Percentiles rank a stretch among this genome's conserved stretches.
These are phyloP conservation scores for Saksenaea oblongispora DNA, from an alignment of 371 early-diverging fungal species.

Conservation along the genomic window DNA sequence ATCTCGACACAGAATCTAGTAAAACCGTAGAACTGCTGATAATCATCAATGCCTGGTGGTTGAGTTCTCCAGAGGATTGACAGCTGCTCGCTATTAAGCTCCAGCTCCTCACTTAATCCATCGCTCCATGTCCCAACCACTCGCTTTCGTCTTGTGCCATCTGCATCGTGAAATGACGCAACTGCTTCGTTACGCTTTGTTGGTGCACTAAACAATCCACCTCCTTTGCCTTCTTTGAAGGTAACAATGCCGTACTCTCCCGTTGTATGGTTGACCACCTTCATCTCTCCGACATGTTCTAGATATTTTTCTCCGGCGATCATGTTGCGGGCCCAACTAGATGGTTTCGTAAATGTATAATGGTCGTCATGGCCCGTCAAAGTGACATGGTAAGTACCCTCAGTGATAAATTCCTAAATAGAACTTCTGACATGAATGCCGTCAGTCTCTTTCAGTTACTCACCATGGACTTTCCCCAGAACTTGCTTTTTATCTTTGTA, in stretches of 20 bases:
- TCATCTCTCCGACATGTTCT: constrained; percentile 80
- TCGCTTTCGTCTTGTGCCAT: constrained; percentile 50
- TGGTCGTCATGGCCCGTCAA: constrained; percentile 69
- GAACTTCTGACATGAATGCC: background rate
- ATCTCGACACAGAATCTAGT: constrained; percentile 82
- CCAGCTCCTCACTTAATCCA: constrained; percentile 50
- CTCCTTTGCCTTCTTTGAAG: constrained; percentile 62
- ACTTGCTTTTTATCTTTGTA: constrained; percentile 76
- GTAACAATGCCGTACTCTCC: constrained; percentile 64
- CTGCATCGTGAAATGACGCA: constrained; percentile 54
- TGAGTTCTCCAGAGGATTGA: constrained; percentile 82
- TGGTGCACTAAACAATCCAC: constrained; percentile 61
- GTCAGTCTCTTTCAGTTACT: background rate
- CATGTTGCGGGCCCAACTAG: constrained; percentile 84
- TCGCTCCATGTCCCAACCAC: constrained; percentile 69
- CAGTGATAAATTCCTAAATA: constrained; percentile 67
- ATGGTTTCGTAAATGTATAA: constrained; percentile 76
- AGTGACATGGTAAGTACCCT: constrained; percentile 71
- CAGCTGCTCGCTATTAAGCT: constrained; percentile 48
- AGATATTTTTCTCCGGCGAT: constrained; percentile 76
- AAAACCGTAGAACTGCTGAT: constrained; percentile 85
- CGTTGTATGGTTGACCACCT: constrained; percentile 70
- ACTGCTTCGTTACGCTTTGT: constrained; percentile 66
- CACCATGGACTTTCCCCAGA: constrained; percentile 73
- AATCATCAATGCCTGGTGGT: constrained; percentile 65